phyloP scores from a whole-genome alignment of 139 green algal genomes.

The Tetradesmus lagerheimii region DNA sequence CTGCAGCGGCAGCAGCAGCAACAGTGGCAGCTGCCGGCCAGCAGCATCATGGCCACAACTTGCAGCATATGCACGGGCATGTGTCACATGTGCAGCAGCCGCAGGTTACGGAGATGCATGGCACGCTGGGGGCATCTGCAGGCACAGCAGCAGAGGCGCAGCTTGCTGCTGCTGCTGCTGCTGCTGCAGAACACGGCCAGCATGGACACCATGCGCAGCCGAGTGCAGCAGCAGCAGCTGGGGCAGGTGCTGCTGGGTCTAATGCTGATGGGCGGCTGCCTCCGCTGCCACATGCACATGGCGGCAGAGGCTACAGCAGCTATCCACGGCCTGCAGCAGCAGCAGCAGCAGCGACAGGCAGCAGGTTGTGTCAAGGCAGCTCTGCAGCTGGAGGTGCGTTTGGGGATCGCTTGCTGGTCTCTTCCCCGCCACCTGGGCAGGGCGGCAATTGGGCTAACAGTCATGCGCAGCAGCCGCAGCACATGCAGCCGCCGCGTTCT shows the following conservation, averaged over 20 bases:
- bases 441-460: neutral
- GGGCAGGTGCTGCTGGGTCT: slow-evolving; percentile 13
- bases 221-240: slow-evolving; percentile 9
- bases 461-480: neutral
- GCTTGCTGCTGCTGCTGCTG: slow-evolving; percentile 34
- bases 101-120: slow-evolving; percentile 58
- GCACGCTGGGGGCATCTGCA: slow-evolving; percentile 43
- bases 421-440: neutral
- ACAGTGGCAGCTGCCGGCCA: neutral
- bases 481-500: slow-evolving; percentile 15
- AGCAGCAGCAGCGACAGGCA: slow-evolving; percentile 13
- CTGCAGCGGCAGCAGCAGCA: slow-evolving; percentile 1
- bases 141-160: slow-evolving; percentile 46
- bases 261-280: slow-evolving; percentile 7
- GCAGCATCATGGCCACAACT: neutral
- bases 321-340: neutral
- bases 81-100: slow-evolving; percentile 29
- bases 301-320: neutral
- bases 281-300: slow-evolving; percentile 26
- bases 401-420: neutral
- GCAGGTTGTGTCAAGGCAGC: neutral
- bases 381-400: neutral
- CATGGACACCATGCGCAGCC: neutral
- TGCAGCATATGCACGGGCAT: neutral
- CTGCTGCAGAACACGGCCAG: neutral